phyloP scores from a whole-genome alignment of 176 grass and related monocot genomes.

The Tillandsia leiboldiana region DNA sequence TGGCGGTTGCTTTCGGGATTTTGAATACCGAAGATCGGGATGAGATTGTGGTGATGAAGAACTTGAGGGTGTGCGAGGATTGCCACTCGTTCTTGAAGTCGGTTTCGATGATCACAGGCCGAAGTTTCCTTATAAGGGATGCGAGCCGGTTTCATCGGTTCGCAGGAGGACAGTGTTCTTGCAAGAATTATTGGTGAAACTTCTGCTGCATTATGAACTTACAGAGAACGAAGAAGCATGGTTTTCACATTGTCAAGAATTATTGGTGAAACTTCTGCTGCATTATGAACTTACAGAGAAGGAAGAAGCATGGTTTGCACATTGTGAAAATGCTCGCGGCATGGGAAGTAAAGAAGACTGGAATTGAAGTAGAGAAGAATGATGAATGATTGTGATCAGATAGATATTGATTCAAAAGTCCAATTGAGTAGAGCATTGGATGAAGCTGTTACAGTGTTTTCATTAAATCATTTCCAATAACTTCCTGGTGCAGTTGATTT shows the following conservation, averaged over 20 bases:
- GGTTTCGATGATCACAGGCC: slow-evolving; percentile 25
- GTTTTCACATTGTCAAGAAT: slow-evolving; percentile 33
- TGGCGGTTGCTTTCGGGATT: slow-evolving; percentile 50
- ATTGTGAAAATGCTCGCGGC: slow-evolving; percentile 9
- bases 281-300: background rate
- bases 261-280: slow-evolving; percentile 30
- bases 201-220: background rate
- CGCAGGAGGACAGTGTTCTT: slow-evolving; percentile 38
- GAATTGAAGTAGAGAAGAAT: no score
- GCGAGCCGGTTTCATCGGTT: slow-evolving; percentile 75
- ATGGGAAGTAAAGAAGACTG: background rate
- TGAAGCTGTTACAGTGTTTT: no score
- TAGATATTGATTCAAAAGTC: no score
- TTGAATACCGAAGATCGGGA: slow-evolving; percentile 31
- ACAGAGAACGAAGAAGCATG: background rate
- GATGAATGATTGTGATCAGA: no score
- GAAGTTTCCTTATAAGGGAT: slow-evolving; percentile 48
- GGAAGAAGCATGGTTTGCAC: background rate
- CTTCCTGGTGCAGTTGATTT: no score
- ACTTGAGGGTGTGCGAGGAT: slow-evolving; percentile 56
- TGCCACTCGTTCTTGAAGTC: slow-evolving; percentile 53
- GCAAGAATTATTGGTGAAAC: slow-evolving; percentile 52
- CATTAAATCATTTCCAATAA: no score
- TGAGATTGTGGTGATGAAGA: slow-evolving; percentile 77
- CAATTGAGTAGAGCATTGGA: no score